phyloP scores from a whole-genome alignment of 257 asterid species.

The Thymus mandschuricus region DNA sequence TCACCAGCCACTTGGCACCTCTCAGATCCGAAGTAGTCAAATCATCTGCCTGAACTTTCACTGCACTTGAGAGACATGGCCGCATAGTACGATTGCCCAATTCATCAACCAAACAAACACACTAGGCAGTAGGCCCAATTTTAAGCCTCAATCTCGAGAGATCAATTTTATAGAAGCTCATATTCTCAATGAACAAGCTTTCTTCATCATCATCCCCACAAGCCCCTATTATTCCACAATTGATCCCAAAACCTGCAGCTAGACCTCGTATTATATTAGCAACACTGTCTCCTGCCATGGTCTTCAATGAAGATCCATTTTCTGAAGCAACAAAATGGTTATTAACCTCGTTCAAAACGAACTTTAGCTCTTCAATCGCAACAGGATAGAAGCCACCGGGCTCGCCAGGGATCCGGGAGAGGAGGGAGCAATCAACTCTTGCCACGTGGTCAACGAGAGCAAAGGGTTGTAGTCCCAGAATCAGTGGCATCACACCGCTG shows the following conservation, averaged over 20 bases:
- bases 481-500: conserved; percentile 55
- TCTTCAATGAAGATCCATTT: conserved; percentile 52
- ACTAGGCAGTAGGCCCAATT: conserved; percentile 84
- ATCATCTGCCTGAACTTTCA: conserved; percentile 91
- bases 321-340: conserved; percentile 51
- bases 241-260: conserved; percentile 84
- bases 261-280: conserved; percentile 95
- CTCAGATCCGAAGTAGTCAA: conserved; percentile 69
- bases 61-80: conserved; percentile 86
- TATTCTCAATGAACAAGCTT: conserved; percentile 66
- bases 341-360: conserved; percentile 64
- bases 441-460: conserved; percentile 94
- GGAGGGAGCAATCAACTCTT: conserved; percentile 79
- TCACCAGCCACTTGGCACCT: conserved; percentile 97
- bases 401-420: conserved; percentile 87
- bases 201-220: conserved; percentile 93
- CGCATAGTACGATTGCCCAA: conserved; percentile 95
- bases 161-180: conserved; percentile 74
- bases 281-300: conserved; percentile 98
- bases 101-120: conserved; percentile 97
- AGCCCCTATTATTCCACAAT: conserved; percentile 93
- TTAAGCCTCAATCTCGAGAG: conserved; percentile 79
- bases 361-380: conserved; percentile 72
- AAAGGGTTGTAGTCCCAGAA: conserved; percentile 82
- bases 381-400: conserved; percentile 98